Evolutionary conservation across 345 rosid genomes (phyloP).

Genomic region (Corchorus olitorius): DNA sequence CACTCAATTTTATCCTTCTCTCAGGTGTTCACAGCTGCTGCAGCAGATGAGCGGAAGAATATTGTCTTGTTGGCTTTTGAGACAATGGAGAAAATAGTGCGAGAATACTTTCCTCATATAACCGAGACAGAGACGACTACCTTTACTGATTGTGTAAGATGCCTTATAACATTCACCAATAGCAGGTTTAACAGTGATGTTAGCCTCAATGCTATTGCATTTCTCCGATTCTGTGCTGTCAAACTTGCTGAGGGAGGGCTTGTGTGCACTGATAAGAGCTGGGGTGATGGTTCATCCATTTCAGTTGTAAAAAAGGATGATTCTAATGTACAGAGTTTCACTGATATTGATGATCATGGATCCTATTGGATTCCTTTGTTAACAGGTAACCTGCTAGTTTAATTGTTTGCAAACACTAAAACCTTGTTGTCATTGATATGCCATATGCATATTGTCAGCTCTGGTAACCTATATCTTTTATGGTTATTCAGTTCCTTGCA

Average conservation of each 20-base stretch:
- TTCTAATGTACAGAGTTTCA: slow-evolving; percentile 36
- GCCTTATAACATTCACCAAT: slow-evolving; percentile 89
- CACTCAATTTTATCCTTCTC: slow-evolving; percentile 23
- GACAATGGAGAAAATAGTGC: slow-evolving; percentile 94
- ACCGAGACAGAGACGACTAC: slow-evolving; percentile 94
- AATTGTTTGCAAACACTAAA: slow-evolving; percentile 9
- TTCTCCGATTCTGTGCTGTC: slow-evolving; percentile 92
- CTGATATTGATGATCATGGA: slow-evolving; percentile 71
- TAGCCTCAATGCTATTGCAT: slow-evolving; percentile 93
- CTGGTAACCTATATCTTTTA: too few relatives aligned
- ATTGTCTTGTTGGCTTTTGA: slow-evolving; percentile 86
- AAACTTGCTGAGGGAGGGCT: slow-evolving; percentile 94
- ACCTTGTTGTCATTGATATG: neutral
- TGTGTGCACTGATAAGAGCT: slow-evolving; percentile 59
- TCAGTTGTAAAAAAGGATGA: slow-evolving; percentile 36
- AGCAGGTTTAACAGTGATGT: slow-evolving; percentile 87
- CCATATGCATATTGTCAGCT: neutral
- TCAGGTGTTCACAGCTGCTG: slow-evolving; percentile 86
- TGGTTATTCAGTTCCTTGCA: slow-evolving; percentile 3
- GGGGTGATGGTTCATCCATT: slow-evolving; percentile 39
- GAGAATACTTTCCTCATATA: slow-evolving; percentile 85
- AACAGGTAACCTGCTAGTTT: slow-evolving; percentile 55
- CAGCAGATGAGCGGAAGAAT: slow-evolving; percentile 86
- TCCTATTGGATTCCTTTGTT: slow-evolving; percentile 96
- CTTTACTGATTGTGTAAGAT: slow-evolving; percentile 91